Evolutionary conservation across 306 rosid species (phyloP), one percentile per base, ranked within the genome.

Genomic region (Rubus idaeus): DNA sequence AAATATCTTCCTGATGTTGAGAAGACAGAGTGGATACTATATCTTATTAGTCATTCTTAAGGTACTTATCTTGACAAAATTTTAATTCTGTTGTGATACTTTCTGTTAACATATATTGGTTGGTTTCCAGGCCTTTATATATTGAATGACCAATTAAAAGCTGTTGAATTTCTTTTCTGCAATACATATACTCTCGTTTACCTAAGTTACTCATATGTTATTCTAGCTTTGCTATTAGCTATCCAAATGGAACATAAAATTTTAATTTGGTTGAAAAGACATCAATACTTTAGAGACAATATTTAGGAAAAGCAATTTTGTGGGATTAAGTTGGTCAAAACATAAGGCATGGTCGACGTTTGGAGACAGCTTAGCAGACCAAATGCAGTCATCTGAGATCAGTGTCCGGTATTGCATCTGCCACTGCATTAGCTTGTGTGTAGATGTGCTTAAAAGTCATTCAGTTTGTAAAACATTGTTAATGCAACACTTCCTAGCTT

Each of bases 1-100:
- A 69, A 69, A 26, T 69, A 53, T 69, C 44, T 69, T 47, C 58
- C 44, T 13, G 23, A 69, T 69, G 44, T 4, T 47, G 74, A 47
- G 42, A 69, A 69, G 58, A 69, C 74, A 6, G 3, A 45, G 74
- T 69, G 23, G 73, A 47, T 69, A 23, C 44, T 18, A 18, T 53
- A 53, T 18, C 58, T 53, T 53, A 53, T 53, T 53, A 53, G 23
- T 53, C 58, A 53, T n/a, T 53, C 58, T 53, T 53, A 53, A 17
- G 57, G 57, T 52, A 52, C 57, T 52, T 17, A 17, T 52, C 57
- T 52, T 17, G 21, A 52, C 57, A 52, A 17, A 5, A 5, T 52
- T 52, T 18, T 45, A 9, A 2, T 30, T 30, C 35, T 30, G 35
- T 30, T 30, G 51, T 6, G 4, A 10, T 53, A 18, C 23, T 18